Percentiles rank a stretch among this genome's conserved stretches.
These are phyloP conservation scores for Teunomyces stri DNA, from an alignment of 805 yeast species.

Conservation along the genomic window DNA sequence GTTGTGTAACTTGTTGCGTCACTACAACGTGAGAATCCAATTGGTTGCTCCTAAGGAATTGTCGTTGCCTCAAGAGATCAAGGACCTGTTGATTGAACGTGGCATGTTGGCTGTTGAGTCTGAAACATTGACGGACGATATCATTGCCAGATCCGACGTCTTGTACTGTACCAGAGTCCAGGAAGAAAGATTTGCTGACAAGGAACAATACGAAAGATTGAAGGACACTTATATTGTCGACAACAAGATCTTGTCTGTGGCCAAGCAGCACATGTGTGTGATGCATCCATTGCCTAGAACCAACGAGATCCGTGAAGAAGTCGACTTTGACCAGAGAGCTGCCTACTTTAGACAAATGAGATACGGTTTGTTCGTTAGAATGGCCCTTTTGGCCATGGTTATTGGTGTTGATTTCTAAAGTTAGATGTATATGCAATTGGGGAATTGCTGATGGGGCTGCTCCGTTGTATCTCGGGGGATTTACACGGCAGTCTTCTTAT, in stretches of 20 bases:
- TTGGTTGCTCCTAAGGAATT: constrained; percentile 89
- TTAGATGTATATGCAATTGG: constrained; percentile 11
- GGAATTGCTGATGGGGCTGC: constrained; percentile 13
- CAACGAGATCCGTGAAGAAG: constrained; percentile 95
- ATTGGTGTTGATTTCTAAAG: constrained; percentile 82
- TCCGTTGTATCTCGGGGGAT: constrained; percentile 1
- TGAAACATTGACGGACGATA: constrained; percentile 74
- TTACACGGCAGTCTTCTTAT: neutral
- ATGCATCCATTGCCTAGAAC: constrained; percentile 99
- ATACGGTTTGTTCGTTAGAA: constrained; percentile 95
- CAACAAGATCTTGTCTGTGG: constrained; percentile 84
- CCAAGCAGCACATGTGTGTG: constrained; percentile 97
- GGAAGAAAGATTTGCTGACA: constrained; percentile 86
- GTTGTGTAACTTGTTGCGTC: constrained; percentile 81
- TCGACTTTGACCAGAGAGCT: constrained; percentile 98
- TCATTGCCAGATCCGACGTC: constrained; percentile 88
- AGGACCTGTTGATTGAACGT: constrained; percentile 59
- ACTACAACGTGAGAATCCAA: constrained; percentile 90
- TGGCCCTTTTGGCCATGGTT: constrained; percentile 98
- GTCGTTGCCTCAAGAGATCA: constrained; percentile 73
- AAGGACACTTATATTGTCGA: constrained; percentile 92
- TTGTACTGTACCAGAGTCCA: constrained; percentile 97
- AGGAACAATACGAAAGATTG: constrained; percentile 76
- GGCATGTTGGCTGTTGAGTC: constrained; percentile 75
- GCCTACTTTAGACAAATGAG: constrained; percentile 99